Evolutionary conservation across 371 early-diverging fungal genomes (phyloP).

Genomic region (Mucor lusitanicus): DNA sequence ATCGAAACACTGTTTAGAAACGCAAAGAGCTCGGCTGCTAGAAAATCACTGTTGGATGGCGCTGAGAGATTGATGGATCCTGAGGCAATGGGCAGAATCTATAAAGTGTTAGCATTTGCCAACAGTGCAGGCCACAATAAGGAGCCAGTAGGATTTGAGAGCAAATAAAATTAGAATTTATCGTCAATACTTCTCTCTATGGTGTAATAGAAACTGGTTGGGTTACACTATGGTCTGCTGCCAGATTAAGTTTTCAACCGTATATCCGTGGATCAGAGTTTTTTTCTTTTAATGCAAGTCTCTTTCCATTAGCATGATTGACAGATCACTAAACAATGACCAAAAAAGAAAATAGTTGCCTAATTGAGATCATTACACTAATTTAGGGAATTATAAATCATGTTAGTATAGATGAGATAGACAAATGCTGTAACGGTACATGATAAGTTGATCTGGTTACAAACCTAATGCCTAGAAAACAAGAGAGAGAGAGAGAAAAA

Average conservation of each 20-base stretch:
- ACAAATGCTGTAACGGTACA: neutral
- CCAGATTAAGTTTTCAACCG: no score
- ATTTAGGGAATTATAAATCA: neutral
- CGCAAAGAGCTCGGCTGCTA: slow-evolving; percentile 49
- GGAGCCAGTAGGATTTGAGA: slow-evolving; percentile 19
- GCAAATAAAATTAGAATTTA: neutral
- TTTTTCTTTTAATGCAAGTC: neutral
- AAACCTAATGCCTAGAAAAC: no score
- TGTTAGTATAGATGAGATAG: neutral
- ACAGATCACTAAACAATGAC: neutral
- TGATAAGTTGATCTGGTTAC: neutral
- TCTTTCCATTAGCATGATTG: neutral
- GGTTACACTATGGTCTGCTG: neutral
- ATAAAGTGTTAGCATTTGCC: slow-evolving; percentile 75
- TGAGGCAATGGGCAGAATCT: slow-evolving; percentile 77
- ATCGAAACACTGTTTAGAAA: slow-evolving; percentile 70
- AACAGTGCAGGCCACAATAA: slow-evolving; percentile 16
- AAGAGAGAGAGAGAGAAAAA: no score
- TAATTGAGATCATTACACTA: neutral
- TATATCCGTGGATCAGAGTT: neutral
- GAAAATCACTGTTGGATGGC: slow-evolving; percentile 64
- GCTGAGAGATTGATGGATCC: slow-evolving; percentile 79
- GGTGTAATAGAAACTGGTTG: neutral
- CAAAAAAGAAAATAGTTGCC: neutral
- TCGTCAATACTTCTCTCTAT: neutral